Conservation (phyloP, 169 alveolate species). For the Plasmodium billcollinsi region DNA sequence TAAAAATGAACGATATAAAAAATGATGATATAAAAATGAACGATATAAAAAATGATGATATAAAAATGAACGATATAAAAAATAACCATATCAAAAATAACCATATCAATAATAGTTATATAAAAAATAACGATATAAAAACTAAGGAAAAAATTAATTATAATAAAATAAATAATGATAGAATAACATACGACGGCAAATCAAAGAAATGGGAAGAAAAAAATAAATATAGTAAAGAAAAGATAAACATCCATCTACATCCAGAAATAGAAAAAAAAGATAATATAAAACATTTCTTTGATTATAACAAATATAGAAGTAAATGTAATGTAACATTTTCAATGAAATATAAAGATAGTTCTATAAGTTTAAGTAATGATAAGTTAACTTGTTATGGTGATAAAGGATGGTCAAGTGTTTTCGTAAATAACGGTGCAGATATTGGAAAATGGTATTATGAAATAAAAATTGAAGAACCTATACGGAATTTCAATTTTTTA, state of each 20-base stretch:
- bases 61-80: background rate
- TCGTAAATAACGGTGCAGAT: constrained; percentile 71
- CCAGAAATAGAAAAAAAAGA: constrained; percentile 34
- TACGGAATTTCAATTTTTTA: constrained; percentile 49
- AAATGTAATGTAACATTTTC: constrained; percentile 70
- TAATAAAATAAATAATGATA: background rate
- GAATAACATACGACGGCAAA: constrained; percentile 3
- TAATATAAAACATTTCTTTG: constrained; percentile 48
- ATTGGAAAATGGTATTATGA: constrained; percentile 83
- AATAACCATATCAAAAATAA: background rate
- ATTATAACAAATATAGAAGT: constrained; percentile 33
- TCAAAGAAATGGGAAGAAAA: constrained; percentile 1
- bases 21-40: background rate
- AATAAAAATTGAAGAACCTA: constrained; percentile 76
- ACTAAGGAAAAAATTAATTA: background rate
- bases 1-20: background rate
- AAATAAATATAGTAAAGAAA: background rate
- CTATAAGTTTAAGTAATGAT: constrained; percentile 47
- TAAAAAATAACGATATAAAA: background rate
- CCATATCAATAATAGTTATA: background rate
- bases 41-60: background rate
- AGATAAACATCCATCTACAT: background rate
- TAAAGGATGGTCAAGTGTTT: constrained; percentile 78
- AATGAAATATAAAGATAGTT: constrained; percentile 71
- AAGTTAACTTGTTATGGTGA: constrained; percentile 76